Evolutionary conservation across 83 land plant species (phyloP).

Genomic region (Larix sibirica): DNA sequence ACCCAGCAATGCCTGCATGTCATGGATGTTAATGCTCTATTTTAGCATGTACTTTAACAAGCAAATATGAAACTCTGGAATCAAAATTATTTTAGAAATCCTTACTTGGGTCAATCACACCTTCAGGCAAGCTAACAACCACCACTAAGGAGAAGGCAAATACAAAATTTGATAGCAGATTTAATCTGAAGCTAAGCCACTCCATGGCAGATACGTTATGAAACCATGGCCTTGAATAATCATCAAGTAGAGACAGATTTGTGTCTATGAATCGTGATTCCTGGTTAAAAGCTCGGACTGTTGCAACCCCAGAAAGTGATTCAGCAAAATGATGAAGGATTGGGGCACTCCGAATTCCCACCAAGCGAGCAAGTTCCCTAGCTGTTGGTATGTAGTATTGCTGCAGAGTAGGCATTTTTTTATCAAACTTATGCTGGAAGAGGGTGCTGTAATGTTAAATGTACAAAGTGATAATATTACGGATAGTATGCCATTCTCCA

Average conservation of each 20-base stretch:
- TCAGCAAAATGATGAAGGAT: constrained; percentile 91
- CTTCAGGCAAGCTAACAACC: constrained; percentile 76
- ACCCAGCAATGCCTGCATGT: constrained; percentile 77
- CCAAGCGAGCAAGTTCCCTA: constrained; percentile 72
- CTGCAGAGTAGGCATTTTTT: constrained; percentile 32
- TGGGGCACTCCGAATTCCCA: constrained; percentile 71
- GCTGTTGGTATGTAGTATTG: constrained; percentile 86
- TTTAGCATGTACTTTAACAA: background rate
- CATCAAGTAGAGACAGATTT: constrained; percentile 56
- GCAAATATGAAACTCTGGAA: constrained; percentile 1
- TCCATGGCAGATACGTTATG: constrained; percentile 76
- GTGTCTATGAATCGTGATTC: constrained; percentile 48
- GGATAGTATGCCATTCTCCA: background rate
- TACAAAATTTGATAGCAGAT: constrained; percentile 70
- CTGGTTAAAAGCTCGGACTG: constrained; percentile 76
- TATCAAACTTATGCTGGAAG: background rate
- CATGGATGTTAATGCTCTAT: background rate
- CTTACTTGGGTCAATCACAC: constrained; percentile 78
- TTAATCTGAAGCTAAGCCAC: constrained; percentile 79
- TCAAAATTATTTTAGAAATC: constrained; percentile 1
- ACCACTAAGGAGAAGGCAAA: constrained; percentile 73
- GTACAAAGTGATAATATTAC: background rate
- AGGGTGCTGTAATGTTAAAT: background rate
- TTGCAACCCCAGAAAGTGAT: constrained; percentile 74
- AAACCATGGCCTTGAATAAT: constrained; percentile 76